Percentiles rank a stretch among this genome's conserved stretches.
phyloP scores from a whole-genome alignment of 495 filamentous ascomycete species.

The Hyaloscypha variabilis region DNA sequence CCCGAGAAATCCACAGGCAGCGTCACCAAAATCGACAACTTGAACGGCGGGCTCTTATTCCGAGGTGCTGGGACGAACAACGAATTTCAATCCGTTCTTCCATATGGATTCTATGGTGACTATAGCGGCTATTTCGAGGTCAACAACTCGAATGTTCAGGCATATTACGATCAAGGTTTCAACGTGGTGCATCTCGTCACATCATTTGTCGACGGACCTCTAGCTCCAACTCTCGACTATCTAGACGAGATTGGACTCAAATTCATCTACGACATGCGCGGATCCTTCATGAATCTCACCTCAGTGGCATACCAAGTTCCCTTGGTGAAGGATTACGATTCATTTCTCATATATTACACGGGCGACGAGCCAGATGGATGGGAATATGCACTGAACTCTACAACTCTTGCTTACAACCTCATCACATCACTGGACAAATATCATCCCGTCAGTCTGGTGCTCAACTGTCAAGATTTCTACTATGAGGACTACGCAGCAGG shows the following conservation, averaged over 20 bases:
- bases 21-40: slow-evolving; percentile 62
- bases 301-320: slow-evolving; percentile 51
- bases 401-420: slow-evolving; percentile 38
- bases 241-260: slow-evolving; percentile 26
- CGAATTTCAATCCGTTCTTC: slow-evolving; percentile 53
- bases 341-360: slow-evolving; percentile 66
- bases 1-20: slow-evolving; percentile 59
- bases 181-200: slow-evolving; percentile 57
- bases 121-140: slow-evolving; percentile 47
- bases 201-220: slow-evolving; percentile 34
- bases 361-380: slow-evolving; percentile 70
- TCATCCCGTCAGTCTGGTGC: slow-evolving; percentile 64
- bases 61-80: slow-evolving; percentile 25
- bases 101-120: slow-evolving; percentile 66
- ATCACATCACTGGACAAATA: slow-evolving; percentile 65
- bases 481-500: slow-evolving; percentile 60
- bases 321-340: slow-evolving; percentile 49
- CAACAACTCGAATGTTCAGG: slow-evolving; percentile 44
- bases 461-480: slow-evolving; percentile 75
- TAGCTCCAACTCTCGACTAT: slow-evolving; percentile 29
- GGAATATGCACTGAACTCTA: slow-evolving; percentile 56
- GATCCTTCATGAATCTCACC: slow-evolving; percentile 59
- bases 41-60: slow-evolving; percentile 57
- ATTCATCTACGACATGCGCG: slow-evolving; percentile 64
- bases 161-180: slow-evolving; percentile 44